Conservation (phyloP, 164 flowering plant species). For the Nelumbo lutea region DNA sequence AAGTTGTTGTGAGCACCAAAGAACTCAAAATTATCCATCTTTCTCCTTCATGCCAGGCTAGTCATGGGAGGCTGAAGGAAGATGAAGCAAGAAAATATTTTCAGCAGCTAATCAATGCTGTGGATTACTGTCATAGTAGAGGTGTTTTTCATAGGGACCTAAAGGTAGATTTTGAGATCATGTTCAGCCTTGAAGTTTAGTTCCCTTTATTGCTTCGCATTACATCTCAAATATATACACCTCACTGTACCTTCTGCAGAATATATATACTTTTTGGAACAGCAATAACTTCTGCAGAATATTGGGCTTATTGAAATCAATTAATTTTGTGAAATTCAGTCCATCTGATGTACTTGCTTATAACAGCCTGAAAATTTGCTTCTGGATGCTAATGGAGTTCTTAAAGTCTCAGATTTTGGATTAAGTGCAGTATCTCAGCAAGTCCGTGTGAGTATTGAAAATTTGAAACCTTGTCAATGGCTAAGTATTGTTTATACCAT, state of each 20-base stretch:
- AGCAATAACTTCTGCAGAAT: neutral
- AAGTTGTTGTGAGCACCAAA: neutral
- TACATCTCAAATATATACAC: neutral
- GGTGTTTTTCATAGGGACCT: slow-evolving; percentile 93
- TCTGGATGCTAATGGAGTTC: slow-evolving; percentile 79
- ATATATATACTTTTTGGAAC: no score
- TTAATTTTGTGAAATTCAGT: neutral
- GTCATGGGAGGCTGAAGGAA: slow-evolving; percentile 79
- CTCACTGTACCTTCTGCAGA: no score
- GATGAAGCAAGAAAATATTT: slow-evolving; percentile 92
- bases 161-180: slow-evolving; percentile 42
- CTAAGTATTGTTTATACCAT: neutral
- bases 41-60: slow-evolving; percentile 37
- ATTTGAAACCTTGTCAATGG: slow-evolving; percentile 5
- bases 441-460: slow-evolving; percentile 68
- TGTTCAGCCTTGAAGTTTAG: neutral
- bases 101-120: slow-evolving; percentile 93
- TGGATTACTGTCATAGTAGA: slow-evolving; percentile 97
- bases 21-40: neutral
- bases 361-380: slow-evolving; percentile 92
- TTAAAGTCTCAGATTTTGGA: slow-evolving; percentile 98
- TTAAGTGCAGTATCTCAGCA: slow-evolving; percentile 96
- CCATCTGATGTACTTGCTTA: slow-evolving; percentile 7
- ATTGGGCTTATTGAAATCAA: neutral
- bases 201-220: neutral